phyloP scores from a whole-genome alignment of 495 filamentous ascomycete genomes.

The Xylaria longipes region DNA sequence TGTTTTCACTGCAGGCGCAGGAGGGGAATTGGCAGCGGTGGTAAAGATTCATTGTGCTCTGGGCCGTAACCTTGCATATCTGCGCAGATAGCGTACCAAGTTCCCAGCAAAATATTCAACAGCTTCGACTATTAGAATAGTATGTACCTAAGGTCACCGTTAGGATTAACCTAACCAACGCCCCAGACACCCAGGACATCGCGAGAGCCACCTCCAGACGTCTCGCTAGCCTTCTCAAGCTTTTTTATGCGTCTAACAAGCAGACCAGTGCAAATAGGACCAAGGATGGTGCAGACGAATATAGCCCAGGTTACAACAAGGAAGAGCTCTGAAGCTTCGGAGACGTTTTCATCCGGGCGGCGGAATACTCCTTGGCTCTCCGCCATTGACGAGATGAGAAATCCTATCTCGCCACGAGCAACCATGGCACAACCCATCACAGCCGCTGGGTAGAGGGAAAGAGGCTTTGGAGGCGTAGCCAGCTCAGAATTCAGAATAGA shows the following conservation, averaged over 20 bases:
- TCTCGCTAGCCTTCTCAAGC: conserved; percentile 30
- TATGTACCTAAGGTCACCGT: background rate
- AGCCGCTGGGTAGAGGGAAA: conserved; percentile 64
- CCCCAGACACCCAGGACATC: conserved; percentile 42
- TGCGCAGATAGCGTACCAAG: background rate
- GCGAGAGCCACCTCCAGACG: conserved; percentile 10
- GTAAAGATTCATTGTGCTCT: background rate
- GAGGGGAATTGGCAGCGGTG: background rate
- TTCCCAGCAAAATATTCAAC: background rate
- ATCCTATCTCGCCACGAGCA: conserved; percentile 79
- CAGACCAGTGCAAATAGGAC: conserved; percentile 70
- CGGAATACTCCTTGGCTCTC: conserved; percentile 64
- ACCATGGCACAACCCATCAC: conserved; percentile 72
- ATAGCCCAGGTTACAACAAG: conserved; percentile 78
- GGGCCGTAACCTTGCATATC: background rate
- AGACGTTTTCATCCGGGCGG: conserved; percentile 40
- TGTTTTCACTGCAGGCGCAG: no score
- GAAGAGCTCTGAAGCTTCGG: conserved; percentile 53
- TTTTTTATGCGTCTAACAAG: conserved; percentile 53
- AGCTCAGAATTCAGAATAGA: background rate
- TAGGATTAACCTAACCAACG: conserved; percentile 1
- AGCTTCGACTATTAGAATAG: background rate
- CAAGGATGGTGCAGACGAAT: conserved; percentile 74
- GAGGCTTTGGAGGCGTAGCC: conserved; percentile 46
- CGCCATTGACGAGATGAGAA: conserved; percentile 75